Evolutionary conservation across 805 yeast species (phyloP).

Genomic region (Myxozyma sirexii): DNA sequence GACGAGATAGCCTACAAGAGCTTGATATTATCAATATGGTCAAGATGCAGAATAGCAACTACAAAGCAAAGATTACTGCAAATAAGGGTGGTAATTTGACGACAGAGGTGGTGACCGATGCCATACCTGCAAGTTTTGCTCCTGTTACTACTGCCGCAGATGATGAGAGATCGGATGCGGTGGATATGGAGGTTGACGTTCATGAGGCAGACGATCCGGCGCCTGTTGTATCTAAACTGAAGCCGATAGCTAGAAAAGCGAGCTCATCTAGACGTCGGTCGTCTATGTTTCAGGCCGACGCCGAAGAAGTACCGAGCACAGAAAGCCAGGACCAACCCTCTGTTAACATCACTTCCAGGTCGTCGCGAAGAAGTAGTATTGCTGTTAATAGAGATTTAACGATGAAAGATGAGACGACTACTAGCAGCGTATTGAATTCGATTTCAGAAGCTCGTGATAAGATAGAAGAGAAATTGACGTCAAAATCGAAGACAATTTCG

Average conservation of each 20-base stretch:
- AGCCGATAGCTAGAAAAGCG: not conserved
- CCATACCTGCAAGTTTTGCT: too few relatives aligned
- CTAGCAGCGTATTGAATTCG: not conserved
- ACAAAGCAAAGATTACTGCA: conserved; percentile 18
- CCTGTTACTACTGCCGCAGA: too few relatives aligned
- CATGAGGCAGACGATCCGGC: not conserved
- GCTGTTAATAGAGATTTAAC: conserved; percentile 1
- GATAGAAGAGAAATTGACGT: not conserved
- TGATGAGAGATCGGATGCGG: not conserved
- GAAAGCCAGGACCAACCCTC: not conserved
- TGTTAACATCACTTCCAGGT: not conserved
- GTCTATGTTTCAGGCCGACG: not conserved
- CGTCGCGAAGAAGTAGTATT: conserved; percentile 6
- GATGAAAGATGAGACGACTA: not conserved
- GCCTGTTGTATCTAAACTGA: not conserved
- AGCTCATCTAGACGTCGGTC: conserved; percentile 5
- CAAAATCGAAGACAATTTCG: not conserved
- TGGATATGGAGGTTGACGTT: not conserved
- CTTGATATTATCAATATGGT: conserved; percentile 26
- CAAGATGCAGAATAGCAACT: conserved; percentile 20
- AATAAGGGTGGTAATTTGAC: not conserved
- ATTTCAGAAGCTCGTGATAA: not conserved
- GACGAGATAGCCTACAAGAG: conserved; percentile 32
- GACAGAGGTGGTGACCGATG: not conserved
- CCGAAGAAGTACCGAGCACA: not conserved